phyloP scores from a whole-genome alignment of 495 filamentous ascomycete genomes.

The Astrothelium macrocarpum region DNA sequence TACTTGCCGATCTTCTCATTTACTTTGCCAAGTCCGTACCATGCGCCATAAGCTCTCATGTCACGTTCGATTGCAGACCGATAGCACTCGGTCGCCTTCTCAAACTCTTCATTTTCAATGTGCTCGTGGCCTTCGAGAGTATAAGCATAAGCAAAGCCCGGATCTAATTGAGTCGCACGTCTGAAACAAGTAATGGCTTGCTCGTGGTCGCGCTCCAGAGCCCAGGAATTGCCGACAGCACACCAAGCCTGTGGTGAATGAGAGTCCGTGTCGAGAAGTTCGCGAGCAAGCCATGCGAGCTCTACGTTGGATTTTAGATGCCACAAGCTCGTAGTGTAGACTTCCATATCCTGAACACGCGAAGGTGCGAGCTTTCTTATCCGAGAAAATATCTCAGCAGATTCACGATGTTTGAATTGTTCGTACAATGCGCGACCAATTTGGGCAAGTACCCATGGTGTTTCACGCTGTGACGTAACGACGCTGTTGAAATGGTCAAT shows the following conservation, averaged over 20 bases:
- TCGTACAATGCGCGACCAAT: slow-evolving; percentile 86
- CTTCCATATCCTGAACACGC: slow-evolving; percentile 85
- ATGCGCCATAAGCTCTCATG: slow-evolving; percentile 87
- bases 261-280: slow-evolving; percentile 74
- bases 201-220: slow-evolving; percentile 88
- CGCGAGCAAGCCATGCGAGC: slow-evolving; percentile 82
- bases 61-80: slow-evolving; percentile 75
- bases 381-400: slow-evolving; percentile 72
- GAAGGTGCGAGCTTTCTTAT: slow-evolving; percentile 68
- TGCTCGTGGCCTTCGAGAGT: slow-evolving; percentile 95
- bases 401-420: slow-evolving; percentile 69
- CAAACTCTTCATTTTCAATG: slow-evolving; percentile 92
- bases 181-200: slow-evolving; percentile 93
- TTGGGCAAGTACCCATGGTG: slow-evolving; percentile 88
- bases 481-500: slow-evolving; percentile 60
- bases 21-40: slow-evolving; percentile 87
- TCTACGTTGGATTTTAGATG: slow-evolving; percentile 86
- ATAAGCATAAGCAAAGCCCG: slow-evolving; percentile 88
- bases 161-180: slow-evolving; percentile 79
- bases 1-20: slow-evolving; percentile 93
- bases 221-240: slow-evolving; percentile 88
- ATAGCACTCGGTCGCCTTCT: slow-evolving; percentile 82
- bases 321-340: slow-evolving; percentile 96
- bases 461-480: slow-evolving; percentile 68
- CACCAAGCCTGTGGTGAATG: slow-evolving; percentile 93